A percentile compares a stretch with the other conserved stretches of the same genome.
phyloP scores from a whole-genome alignment of 768 basidiomycete genomes.

The Nevesoporus exiguus region DNA sequence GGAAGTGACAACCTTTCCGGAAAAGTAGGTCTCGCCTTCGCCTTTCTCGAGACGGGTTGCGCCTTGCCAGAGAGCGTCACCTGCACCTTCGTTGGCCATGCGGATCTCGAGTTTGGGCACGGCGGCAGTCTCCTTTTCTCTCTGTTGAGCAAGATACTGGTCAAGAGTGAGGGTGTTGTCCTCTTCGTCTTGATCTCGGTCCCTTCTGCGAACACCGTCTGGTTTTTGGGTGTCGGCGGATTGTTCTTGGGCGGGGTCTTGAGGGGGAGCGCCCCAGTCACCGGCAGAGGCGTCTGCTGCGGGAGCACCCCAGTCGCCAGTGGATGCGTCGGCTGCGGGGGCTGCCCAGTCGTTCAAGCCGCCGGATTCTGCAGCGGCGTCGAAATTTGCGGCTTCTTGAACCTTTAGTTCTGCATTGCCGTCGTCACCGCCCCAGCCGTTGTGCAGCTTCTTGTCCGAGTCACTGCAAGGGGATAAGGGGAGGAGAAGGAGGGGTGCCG shows the following conservation, averaged over 20 bases:
- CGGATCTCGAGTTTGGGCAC: conserved; percentile 77
- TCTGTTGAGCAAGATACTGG: conserved; percentile 84
- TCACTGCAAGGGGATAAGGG: conserved; percentile 51
- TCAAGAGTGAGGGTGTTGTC: conserved; percentile 94
- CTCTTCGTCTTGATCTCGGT: conserved; percentile 76
- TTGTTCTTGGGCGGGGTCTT: conserved; percentile 28
- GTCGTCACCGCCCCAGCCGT: conserved; percentile 94
- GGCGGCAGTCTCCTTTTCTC: conserved; percentile 50
- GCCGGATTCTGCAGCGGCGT: conserved; percentile 55
- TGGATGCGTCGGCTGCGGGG: conserved; percentile 8
- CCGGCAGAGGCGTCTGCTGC: conserved; percentile 32
- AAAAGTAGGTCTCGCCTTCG: conserved; percentile 75
- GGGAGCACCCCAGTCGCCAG: conserved; percentile 36
- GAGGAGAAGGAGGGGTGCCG: not conserved
- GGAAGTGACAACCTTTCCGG: conserved; percentile 70
- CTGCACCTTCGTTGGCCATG: conserved; percentile 78
- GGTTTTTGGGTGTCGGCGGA: conserved; percentile 36
- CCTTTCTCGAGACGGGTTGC: conserved; percentile 61
- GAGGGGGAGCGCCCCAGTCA: conserved; percentile 38
- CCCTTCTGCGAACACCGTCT: conserved; percentile 41
- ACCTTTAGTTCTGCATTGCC: conserved; percentile 78
- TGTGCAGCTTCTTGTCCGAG: conserved; percentile 91
- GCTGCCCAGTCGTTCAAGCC: conserved; percentile 37
- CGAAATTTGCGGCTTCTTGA: conserved; percentile 70
- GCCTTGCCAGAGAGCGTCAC: conserved; percentile 68